A percentile compares a stretch with the other conserved stretches of the same genome.
These are phyloP conservation scores for Termitomyces sp. DNA, from an alignment of 768 basidiomycete species.

Conservation along the genomic window DNA sequence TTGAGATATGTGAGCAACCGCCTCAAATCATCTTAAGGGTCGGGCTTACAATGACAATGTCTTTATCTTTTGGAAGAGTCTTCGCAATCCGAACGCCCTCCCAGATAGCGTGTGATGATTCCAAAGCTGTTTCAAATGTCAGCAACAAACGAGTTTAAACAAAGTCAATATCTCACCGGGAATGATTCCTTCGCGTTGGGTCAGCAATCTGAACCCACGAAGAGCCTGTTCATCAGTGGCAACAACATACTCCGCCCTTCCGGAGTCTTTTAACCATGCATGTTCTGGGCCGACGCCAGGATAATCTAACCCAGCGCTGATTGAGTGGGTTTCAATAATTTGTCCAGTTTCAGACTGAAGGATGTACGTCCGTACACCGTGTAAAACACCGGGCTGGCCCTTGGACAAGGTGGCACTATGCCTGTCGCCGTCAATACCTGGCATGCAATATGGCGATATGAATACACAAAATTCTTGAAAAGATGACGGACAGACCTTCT, in stretches of 20 bases:
- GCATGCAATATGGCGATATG: neutral
- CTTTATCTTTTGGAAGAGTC: constrained; percentile 74
- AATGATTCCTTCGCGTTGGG: constrained; percentile 95
- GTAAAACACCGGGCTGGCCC: constrained; percentile 91
- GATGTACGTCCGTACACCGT: constrained; percentile 94
- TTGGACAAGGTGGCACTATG: constrained; percentile 93
- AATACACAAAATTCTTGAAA: neutral
- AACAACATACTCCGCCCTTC: constrained; percentile 87
- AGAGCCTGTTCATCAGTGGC: constrained; percentile 95
- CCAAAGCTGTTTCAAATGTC: constrained; percentile 57
- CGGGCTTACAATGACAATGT: constrained; percentile 82
- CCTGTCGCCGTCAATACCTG: constrained; percentile 75
- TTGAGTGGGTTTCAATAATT: constrained; percentile 95
- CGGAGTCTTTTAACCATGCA: constrained; percentile 93
- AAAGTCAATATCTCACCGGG: constrained; percentile 52
- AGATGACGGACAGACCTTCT: constrained; percentile 55
- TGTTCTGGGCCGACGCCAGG: constrained; percentile 98
- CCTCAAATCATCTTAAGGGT: neutral
- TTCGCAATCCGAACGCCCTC: constrained; percentile 82
- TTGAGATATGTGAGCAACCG: constrained; percentile 21
- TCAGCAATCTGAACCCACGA: constrained; percentile 86
- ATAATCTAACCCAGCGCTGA: constrained; percentile 95
- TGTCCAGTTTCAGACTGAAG: constrained; percentile 87
- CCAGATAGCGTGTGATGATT: constrained; percentile 97
- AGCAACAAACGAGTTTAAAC: neutral